Evolutionary conservation across 2,329 filamentous ascomycete genomes (phyloP).

Genomic region (Neonectria neomacrospora): DNA sequence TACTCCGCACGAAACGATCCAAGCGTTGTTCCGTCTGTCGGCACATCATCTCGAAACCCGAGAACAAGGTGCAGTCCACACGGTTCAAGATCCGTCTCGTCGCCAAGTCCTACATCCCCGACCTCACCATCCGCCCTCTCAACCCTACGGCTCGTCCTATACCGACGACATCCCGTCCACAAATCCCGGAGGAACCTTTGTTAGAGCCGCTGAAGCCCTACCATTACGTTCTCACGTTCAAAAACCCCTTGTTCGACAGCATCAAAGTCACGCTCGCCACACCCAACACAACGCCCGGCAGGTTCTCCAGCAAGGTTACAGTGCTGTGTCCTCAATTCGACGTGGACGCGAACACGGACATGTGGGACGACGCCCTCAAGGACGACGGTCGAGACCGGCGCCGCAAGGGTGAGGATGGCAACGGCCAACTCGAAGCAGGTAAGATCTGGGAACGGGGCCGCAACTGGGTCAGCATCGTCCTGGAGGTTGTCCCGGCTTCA

Average conservation of each 20-base stretch:
- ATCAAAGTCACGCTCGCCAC: conserved; percentile 90
- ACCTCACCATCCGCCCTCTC: conserved; percentile 77
- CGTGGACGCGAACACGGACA: conserved; percentile 89
- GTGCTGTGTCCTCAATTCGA: conserved; percentile 95
- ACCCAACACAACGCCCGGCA: conserved; percentile 80
- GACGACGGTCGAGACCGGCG: conserved; percentile 56
- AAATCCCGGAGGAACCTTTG: conserved; percentile 47
- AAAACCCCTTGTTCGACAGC: conserved; percentile 92
- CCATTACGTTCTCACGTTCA: conserved; percentile 90
- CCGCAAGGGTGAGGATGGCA: conserved; percentile 54
- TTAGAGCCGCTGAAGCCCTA: conserved; percentile 69
- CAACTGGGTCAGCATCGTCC: conserved; percentile 94
- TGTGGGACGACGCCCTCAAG: conserved; percentile 88
- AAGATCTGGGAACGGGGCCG: conserved; percentile 96
- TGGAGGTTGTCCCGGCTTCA: conserved; percentile 83
- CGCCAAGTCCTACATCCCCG: conserved; percentile 88
- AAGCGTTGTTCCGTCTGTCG: conserved; percentile 94
- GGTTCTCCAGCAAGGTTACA: conserved; percentile 83
- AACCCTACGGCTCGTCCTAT: conserved; percentile 51
- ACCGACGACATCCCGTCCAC: conserved; percentile 50
- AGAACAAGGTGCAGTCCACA: conserved; percentile 87
- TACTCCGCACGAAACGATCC: conserved; percentile 90
- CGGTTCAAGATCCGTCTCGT: conserved; percentile 94
- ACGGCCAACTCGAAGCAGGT: conserved; percentile 77
- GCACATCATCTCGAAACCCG: conserved; percentile 94